Conservation (phyloP, 225 moss, liverwort and hornwort species). For the Rhytidiadelphus loreus region DNA sequence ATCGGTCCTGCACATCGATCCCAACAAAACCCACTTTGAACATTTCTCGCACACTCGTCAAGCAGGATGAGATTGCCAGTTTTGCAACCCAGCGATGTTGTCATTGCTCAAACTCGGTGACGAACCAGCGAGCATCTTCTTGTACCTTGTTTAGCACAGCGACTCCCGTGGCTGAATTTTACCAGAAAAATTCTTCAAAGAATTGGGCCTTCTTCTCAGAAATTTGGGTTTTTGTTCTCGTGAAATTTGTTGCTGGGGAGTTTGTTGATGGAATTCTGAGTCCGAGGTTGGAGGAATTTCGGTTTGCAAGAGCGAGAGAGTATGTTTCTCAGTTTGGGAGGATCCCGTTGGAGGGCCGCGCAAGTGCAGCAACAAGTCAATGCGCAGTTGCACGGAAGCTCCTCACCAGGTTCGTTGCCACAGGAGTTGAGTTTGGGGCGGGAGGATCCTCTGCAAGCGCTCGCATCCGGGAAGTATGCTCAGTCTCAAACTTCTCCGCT, state of each 20-base stretch:
- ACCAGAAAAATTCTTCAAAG: not conserved
- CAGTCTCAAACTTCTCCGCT: not conserved
- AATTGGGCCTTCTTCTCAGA: not conserved
- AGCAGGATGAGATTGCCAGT: not conserved
- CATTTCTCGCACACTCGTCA: not conserved
- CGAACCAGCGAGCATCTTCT: not conserved
- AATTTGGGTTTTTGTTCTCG: not conserved
- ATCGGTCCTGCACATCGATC: not conserved
- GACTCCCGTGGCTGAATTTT: not conserved
- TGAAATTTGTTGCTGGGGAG: not conserved
- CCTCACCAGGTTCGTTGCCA: not conserved
- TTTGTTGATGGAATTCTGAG: not conserved
- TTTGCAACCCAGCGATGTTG: not conserved
- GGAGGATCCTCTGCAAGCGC: conserved; percentile 22
- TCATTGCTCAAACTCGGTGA: not conserved
- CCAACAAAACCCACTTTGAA: too few species aligned
- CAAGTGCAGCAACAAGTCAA: not conserved
- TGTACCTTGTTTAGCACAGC: not conserved
- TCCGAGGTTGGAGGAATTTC: not conserved
- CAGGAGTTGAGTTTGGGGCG: not conserved
- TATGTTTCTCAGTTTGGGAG: conserved; percentile 37
- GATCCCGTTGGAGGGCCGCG: conserved; percentile 13
- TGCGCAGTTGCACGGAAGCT: not conserved
- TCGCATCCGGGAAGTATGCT: conserved; percentile 32
- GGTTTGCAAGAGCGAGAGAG: not conserved